These are phyloP conservation scores for Mucor lusitanicus DNA, from an alignment of 371 early-diverging fungal species.

Conservation along the genomic window DNA sequence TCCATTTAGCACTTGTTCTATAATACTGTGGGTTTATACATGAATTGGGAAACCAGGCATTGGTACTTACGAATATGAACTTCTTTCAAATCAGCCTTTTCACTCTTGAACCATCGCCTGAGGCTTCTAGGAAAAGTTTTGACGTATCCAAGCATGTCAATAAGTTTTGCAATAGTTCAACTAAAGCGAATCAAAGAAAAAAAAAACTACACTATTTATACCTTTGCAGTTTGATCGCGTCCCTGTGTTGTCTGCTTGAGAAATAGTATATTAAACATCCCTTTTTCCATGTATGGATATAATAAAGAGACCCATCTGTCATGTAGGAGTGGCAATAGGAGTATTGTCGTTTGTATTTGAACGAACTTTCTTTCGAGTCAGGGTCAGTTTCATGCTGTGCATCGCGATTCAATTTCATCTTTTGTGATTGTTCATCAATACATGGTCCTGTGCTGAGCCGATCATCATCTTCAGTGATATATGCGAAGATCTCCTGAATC, in stretches of 20 bases:
- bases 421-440: neutral
- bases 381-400: neutral
- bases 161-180: neutral
- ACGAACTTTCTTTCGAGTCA: neutral
- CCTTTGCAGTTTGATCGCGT: neutral
- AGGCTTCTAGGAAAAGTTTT: neutral
- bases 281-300: neutral
- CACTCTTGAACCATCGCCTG: neutral
- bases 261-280: neutral
- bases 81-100: neutral
- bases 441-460: neutral
- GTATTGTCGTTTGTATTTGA: neutral
- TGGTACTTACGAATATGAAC: neutral
- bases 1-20: constrained; percentile 7
- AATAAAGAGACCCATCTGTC: neutral
- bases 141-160: neutral
- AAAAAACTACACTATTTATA: neutral
- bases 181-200: neutral
- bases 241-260: neutral
- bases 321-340: neutral
- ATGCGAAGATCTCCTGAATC: neutral
- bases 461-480: neutral
- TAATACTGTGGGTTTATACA: neutral
- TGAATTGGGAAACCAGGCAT: neutral
- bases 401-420: neutral